Conservation (phyloP, 2,329 filamentous ascomycete genomes). For the Lizonia empirigonia region DNA sequence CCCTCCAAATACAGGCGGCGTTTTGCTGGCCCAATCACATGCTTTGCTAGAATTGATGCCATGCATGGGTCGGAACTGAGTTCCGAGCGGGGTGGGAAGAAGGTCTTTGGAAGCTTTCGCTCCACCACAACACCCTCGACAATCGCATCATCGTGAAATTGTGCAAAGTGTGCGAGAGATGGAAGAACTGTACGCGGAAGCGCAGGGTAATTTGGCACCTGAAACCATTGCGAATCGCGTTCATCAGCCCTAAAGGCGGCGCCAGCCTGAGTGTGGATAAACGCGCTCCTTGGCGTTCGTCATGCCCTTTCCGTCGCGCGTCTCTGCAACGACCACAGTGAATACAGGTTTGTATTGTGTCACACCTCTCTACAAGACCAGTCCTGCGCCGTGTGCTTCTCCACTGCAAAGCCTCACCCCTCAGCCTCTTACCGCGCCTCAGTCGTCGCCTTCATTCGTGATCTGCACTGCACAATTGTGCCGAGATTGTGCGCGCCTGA, state of each 20-base stretch:
- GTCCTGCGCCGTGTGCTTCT: constrained; percentile 20
- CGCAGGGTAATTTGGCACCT: background rate
- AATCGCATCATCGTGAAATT: background rate
- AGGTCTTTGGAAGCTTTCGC: background rate
- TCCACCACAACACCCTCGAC: background rate
- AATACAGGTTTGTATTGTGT: constrained; percentile 33
- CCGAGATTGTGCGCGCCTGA: constrained; percentile 21
- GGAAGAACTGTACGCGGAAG: background rate
- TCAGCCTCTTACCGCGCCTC: constrained; percentile 28
- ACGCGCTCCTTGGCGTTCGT: constrained; percentile 15
- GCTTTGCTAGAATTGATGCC: background rate
- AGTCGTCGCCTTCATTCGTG: constrained; percentile 16
- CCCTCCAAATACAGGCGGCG: constrained; percentile 4
- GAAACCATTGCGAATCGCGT: background rate
- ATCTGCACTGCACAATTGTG: constrained; percentile 11
- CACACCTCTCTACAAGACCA: constrained; percentile 28
- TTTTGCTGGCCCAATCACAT: constrained; percentile 12
- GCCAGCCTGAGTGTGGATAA: constrained; percentile 13
- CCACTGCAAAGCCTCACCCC: constrained; percentile 24
- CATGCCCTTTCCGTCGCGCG: constrained; percentile 18
- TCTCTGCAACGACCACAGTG: constrained; percentile 16
- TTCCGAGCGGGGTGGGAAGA: background rate
- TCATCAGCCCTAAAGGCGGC: background rate
- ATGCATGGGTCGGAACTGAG: constrained; percentile 4
- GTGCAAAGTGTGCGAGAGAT: background rate